A percentile compares a stretch with the other conserved stretches of the same genome.
These are phyloP conservation scores for Teunomyces aglyptinius DNA, from an alignment of 805 yeast genomes.

Conservation along the genomic window DNA sequence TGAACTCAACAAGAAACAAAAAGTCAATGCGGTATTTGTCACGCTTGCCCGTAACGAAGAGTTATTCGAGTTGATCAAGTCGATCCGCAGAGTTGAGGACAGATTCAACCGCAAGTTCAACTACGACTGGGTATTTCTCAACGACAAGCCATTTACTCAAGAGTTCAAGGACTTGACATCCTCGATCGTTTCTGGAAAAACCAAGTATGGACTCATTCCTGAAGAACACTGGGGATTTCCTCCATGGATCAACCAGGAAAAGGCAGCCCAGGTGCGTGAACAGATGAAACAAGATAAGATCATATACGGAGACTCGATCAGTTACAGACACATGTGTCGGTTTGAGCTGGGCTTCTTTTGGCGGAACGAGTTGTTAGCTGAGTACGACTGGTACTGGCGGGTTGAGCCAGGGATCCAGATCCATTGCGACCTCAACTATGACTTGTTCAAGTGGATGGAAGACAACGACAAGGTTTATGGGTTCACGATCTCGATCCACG, in stretches of 20 bases:
- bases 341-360: conserved; percentile 88
- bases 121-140: conserved; percentile 94
- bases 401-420: conserved; percentile 84
- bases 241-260: conserved; percentile 69
- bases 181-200: conserved; percentile 75
- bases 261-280: conserved; percentile 64
- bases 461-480: conserved; percentile 79
- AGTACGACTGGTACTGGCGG: conserved; percentile 91
- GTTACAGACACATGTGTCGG: conserved; percentile 92
- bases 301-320: conserved; percentile 70
- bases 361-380: conserved; percentile 67
- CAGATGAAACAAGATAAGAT: conserved; percentile 55
- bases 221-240: conserved; percentile 87
- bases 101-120: conserved; percentile 77
- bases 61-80: conserved; percentile 54
- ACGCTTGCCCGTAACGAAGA: conserved; percentile 76
- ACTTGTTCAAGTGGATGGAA: conserved; percentile 79
- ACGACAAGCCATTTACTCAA: conserved; percentile 80
- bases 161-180: conserved; percentile 73
- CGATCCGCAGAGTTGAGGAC: conserved; percentile 81
- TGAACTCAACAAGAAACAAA: conserved; percentile 16
- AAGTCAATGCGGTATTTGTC: conserved; percentile 78
- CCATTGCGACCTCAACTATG: conserved; percentile 80
- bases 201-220: conserved; percentile 77
- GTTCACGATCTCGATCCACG: conserved; percentile 79